Conservation (phyloP, 257 asterid species). For the Solanum virginianum region DNA sequence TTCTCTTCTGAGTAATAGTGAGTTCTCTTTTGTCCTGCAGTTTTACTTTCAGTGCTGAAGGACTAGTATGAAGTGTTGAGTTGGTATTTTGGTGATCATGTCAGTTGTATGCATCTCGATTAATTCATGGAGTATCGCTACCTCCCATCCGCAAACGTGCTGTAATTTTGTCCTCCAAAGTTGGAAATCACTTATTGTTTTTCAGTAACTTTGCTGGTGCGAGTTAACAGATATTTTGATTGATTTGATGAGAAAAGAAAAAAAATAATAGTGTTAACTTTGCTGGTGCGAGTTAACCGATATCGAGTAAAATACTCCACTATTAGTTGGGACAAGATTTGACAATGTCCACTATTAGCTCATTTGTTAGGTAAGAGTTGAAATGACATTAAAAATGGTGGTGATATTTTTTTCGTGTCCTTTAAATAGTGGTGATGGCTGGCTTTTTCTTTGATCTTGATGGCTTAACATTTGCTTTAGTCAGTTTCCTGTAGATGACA, state of each 20-base stretch:
- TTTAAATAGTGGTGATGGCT: background rate
- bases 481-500: background rate
- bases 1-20: background rate
- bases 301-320: background rate
- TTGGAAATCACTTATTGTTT: background rate
- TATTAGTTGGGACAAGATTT: background rate
- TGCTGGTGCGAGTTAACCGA: background rate
- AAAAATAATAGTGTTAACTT: too few species aligned
- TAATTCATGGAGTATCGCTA: background rate
- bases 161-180: background rate
- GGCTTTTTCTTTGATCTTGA: background rate
- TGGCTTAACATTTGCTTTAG: background rate
- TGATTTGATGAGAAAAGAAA: too few species aligned
- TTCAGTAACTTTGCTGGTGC: background rate
- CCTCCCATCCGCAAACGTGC: too few species aligned
- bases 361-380: background rate
- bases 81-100: background rate
- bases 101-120: background rate
- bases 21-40: background rate
- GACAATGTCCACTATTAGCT: background rate
- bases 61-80: background rate
- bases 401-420: background rate
- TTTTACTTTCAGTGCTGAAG: background rate
- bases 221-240: too few species aligned
- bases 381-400: background rate